Conservation (phyloP, 2,329 filamentous ascomycete genomes). For the Neofusicoccum ribis region DNA sequence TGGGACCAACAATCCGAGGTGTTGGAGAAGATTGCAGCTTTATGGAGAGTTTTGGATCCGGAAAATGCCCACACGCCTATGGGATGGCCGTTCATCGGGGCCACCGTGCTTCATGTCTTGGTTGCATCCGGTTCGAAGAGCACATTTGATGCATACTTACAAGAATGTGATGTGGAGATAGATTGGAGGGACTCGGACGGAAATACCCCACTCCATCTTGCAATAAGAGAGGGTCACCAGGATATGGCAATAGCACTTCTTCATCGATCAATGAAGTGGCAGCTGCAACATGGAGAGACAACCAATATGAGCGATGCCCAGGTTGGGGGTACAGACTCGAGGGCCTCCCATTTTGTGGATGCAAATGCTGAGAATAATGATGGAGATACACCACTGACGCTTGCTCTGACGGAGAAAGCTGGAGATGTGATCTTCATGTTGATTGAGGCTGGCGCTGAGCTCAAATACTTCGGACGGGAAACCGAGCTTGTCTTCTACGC, state of each 20-base stretch:
- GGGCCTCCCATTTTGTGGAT: neutral
- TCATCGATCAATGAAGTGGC: neutral
- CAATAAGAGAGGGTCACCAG: neutral
- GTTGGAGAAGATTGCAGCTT: neutral
- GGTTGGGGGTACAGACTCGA: neutral
- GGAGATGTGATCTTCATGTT: neutral
- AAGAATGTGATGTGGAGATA: neutral
- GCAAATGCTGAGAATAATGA: neutral
- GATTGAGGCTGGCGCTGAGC: neutral
- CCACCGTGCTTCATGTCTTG: neutral
- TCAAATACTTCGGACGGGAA: neutral
- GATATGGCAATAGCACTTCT: neutral
- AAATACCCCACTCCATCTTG: neutral
- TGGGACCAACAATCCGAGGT: neutral
- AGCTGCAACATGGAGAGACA: too few relatives aligned
- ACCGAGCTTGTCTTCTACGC: neutral
- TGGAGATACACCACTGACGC: neutral
- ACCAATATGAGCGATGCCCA: too few relatives aligned
- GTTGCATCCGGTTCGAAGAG: neutral
- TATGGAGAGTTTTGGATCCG: neutral
- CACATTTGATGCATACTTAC: neutral
- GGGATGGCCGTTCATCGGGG: neutral
- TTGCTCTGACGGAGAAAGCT: neutral
- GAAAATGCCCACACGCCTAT: neutral
- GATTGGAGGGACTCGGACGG: neutral